A percentile compares a stretch with the other conserved stretches of the same genome.
phyloP scores from a whole-genome alignment of 78 protist genomes.

The Carpediemonas membranifera region DNA sequence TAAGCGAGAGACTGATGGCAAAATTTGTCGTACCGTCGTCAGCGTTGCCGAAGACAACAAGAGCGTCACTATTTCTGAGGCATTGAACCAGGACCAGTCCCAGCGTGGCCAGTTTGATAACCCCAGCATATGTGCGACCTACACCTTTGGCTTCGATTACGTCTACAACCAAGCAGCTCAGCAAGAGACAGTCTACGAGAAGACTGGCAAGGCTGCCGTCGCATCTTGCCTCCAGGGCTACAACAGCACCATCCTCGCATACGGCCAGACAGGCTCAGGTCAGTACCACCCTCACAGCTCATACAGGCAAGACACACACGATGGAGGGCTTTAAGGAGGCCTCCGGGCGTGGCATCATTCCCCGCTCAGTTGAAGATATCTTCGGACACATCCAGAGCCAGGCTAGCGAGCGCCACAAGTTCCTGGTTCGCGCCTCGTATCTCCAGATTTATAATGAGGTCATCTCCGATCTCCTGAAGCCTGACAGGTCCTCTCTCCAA shows the following conservation, averaged over 20 bases:
- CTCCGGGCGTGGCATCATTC: slow-evolving; percentile 57
- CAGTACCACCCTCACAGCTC: background rate
- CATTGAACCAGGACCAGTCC: background rate
- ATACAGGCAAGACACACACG: slow-evolving; percentile 60
- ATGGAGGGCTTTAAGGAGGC: slow-evolving; percentile 49
- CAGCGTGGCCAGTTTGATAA: background rate
- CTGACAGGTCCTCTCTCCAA: slow-evolving; percentile 22
- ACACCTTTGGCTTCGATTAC: slow-evolving; percentile 48
- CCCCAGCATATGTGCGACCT: background rate
- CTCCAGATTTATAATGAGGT: slow-evolving; percentile 57
- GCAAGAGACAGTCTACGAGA: slow-evolving; percentile 41
- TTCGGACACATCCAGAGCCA: slow-evolving; percentile 28
- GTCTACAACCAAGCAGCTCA: slow-evolving; percentile 31
- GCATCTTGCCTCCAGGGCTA: slow-evolving; percentile 40
- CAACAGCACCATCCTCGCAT: slow-evolving; percentile 61
- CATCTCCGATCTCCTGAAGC: slow-evolving; percentile 56
- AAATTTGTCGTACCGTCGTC: slow-evolving; percentile 6
- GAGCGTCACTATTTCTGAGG: slow-evolving; percentile 9
- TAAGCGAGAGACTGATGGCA: slow-evolving; percentile 27
- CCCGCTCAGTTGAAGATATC: slow-evolving; percentile 55
- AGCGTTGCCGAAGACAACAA: background rate
- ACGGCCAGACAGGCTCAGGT: slow-evolving; percentile 61
- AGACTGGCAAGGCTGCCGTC: slow-evolving; percentile 45
- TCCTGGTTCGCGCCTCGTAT: slow-evolving; percentile 34
- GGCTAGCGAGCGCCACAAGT: slow-evolving; percentile 5